Evolutionary conservation across 345 rosid genomes (phyloP).

Genomic region (Lepidium didymum): DNA sequence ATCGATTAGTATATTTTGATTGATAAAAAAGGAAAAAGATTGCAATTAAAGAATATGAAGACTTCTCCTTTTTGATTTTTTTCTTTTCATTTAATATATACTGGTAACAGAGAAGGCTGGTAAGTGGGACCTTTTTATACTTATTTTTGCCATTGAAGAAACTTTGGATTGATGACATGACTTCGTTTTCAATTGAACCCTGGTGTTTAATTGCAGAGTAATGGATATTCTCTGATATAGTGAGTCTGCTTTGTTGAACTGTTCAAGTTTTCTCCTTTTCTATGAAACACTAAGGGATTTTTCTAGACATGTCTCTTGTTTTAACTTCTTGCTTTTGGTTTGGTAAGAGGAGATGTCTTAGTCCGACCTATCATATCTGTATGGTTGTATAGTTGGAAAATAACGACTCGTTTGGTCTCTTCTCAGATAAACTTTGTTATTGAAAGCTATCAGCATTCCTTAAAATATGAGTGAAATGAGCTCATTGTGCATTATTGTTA

Average conservation of each 20-base stretch:
- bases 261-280: too few species aligned
- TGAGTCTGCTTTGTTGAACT: too few species aligned
- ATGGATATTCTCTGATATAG: not conserved
- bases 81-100: not conserved
- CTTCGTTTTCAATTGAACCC: constrained; percentile 39
- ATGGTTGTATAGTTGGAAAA: constrained; percentile 44
- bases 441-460: constrained; percentile 8
- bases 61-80: constrained; percentile 13
- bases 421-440: constrained; percentile 30
- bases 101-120: not conserved
- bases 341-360: constrained; percentile 29
- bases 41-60: constrained; percentile 23
- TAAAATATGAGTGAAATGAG: constrained; percentile 27
- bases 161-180: constrained; percentile 9
- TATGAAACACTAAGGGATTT: too few species aligned
- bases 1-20: too few species aligned
- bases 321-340: constrained; percentile 31
- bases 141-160: constrained; percentile 11
- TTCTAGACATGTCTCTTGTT: constrained; percentile 15
- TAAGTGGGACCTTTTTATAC: constrained; percentile 21
- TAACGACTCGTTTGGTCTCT: constrained; percentile 37
- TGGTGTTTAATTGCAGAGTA: not conserved
- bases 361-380: constrained; percentile 30
- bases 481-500: constrained; percentile 28
- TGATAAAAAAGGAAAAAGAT: not conserved